These are phyloP conservation scores for Thielaviopsis musarum DNA, from an alignment of 2,329 filamentous ascomycete species.

Conservation along the genomic window DNA sequence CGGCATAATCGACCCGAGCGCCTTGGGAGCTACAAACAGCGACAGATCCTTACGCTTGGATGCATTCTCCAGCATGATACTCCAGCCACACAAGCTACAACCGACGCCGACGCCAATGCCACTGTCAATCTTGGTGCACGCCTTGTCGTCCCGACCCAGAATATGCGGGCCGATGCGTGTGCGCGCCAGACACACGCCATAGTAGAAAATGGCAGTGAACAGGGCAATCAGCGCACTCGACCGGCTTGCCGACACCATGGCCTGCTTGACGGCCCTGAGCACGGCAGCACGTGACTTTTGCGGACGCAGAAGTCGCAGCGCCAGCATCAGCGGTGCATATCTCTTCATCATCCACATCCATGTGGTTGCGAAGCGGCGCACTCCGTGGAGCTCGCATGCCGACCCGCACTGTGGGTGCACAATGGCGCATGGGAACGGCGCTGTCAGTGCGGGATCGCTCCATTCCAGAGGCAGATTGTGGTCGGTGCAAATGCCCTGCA, in stretches of 20 bases:
- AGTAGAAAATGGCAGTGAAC: constrained; percentile 71
- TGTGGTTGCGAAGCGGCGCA: constrained; percentile 48
- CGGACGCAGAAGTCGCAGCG: constrained; percentile 33
- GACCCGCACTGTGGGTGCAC: constrained; percentile 58
- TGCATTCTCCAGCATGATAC: constrained; percentile 54
- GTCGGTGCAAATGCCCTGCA: constrained; percentile 56
- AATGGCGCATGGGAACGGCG: constrained; percentile 67
- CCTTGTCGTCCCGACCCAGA: constrained; percentile 32
- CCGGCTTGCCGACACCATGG: constrained; percentile 43
- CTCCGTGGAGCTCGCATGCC: constrained; percentile 58
- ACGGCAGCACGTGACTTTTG: constrained; percentile 23
- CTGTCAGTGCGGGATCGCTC: constrained; percentile 52
- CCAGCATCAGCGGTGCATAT: constrained; percentile 58
- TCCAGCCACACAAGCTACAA: constrained; percentile 66
- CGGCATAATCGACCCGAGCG: constrained; percentile 57
- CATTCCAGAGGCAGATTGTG: constrained; percentile 50
- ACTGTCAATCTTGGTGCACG: constrained; percentile 34
- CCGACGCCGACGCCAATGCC: constrained; percentile 55
- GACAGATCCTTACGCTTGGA: constrained; percentile 56
- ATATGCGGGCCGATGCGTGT: constrained; percentile 56
- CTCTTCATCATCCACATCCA: constrained; percentile 61
- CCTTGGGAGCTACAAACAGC: constrained; percentile 66
- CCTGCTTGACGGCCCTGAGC: constrained; percentile 33
- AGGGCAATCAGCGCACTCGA: constrained; percentile 63
- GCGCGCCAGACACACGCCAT: constrained; percentile 63